Evolutionary conservation across 2,329 filamentous ascomycete species (phyloP).

Genomic region (Aspergillus amoenus): DNA sequence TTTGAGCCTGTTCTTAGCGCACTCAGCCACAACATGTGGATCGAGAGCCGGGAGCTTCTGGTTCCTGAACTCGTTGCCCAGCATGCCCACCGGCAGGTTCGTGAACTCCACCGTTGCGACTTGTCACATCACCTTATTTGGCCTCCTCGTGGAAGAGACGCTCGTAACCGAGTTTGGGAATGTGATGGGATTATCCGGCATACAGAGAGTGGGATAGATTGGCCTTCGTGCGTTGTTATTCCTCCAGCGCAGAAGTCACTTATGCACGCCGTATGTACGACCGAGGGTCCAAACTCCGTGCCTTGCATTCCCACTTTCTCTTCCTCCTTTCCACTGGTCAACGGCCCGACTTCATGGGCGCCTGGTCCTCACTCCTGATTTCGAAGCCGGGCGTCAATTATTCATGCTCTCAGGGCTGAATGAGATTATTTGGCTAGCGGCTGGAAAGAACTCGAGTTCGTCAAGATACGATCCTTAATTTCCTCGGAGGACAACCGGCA

Average conservation of each 20-base stretch:
- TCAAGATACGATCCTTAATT: neutral
- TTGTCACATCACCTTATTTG: slow-evolving; percentile 18
- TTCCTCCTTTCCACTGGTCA: slow-evolving; percentile 1
- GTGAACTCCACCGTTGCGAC: slow-evolving; percentile 18
- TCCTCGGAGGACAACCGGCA: neutral
- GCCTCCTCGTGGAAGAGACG: slow-evolving; percentile 16
- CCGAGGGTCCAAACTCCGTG: slow-evolving; percentile 1
- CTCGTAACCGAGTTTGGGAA: slow-evolving; percentile 7
- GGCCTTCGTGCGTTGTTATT: slow-evolving; percentile 6
- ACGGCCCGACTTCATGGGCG: slow-evolving; percentile 1
- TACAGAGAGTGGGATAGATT: slow-evolving; percentile 11
- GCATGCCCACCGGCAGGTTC: neutral
- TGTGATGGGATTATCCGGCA: slow-evolving; percentile 15
- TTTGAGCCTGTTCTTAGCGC: slow-evolving; percentile 8
- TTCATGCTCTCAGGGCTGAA: neutral
- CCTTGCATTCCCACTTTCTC: slow-evolving; percentile 17
- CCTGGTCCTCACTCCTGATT: neutral
- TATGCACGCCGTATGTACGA: slow-evolving; percentile 16
- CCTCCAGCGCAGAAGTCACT: slow-evolving; percentile 5
- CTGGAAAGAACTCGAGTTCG: slow-evolving; percentile 2
- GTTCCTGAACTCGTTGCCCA: slow-evolving; percentile 1
- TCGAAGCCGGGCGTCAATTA: neutral
- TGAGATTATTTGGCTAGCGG: neutral
- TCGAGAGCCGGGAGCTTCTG: slow-evolving; percentile 8
- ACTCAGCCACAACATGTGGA: slow-evolving; percentile 12